phyloP scores from a whole-genome alignment of 2,329 filamentous ascomycete species.

The Epichloe sibirici region DNA sequence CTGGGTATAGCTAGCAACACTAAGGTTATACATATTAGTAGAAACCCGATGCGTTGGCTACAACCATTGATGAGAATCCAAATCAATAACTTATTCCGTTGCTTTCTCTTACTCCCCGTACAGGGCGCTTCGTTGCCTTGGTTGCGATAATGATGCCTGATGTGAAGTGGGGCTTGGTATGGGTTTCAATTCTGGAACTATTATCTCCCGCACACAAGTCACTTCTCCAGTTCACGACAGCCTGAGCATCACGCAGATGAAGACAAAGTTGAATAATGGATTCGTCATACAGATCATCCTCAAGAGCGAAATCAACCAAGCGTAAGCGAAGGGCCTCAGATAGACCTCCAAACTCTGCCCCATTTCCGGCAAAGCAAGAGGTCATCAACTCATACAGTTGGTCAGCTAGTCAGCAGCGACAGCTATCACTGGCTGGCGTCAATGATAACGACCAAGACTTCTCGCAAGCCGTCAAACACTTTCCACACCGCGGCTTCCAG shows the following conservation, averaged over 20 bases:
- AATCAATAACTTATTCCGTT: too few species aligned
- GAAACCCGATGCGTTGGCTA: too few species aligned
- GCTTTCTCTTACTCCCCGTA: too few species aligned
- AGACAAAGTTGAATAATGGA: neutral
- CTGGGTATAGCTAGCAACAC: too few species aligned
- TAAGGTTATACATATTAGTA: too few species aligned
- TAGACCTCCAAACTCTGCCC: conserved; percentile 8
- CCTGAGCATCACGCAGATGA: neutral
- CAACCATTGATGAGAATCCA: too few species aligned
- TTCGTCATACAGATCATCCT: neutral
- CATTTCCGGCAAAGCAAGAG: conserved; percentile 14
- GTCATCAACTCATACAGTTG: conserved; percentile 45
- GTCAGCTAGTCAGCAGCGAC: conserved; percentile 35
- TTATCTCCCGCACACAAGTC: neutral
- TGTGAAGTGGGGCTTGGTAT: neutral
- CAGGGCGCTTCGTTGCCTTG: too few species aligned
- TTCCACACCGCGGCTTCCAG: conserved; percentile 35
- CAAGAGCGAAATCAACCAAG: neutral
- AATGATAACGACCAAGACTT: conserved; percentile 31
- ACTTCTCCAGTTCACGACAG: neutral
- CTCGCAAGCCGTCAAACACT: conserved; percentile 28
- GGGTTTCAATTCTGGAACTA: neutral
- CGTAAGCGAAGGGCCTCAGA: conserved; percentile 1
- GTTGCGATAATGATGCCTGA: neutral
- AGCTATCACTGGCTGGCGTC: conserved; percentile 42